These are phyloP conservation scores for Paramecium octaurelia DNA, from an alignment of 73 alveolate genomes.

Conservation along the genomic window DNA sequence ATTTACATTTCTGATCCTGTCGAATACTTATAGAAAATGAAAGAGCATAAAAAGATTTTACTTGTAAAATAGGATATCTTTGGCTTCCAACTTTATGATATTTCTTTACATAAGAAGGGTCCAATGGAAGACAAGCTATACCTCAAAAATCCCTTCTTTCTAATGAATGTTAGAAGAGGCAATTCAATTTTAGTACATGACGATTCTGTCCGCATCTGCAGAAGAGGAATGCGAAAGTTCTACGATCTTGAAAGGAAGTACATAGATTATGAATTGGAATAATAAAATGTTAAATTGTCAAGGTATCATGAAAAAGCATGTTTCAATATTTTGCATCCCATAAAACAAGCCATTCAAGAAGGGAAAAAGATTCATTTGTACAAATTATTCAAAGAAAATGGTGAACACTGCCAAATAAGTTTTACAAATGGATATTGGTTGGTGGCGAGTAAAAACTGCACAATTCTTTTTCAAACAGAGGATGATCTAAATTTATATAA, in stretches of 20 bases:
- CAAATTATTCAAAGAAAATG: constrained; percentile 93
- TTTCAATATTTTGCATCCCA: constrained; percentile 53
- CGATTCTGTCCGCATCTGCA: not conserved
- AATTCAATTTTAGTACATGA: not conserved
- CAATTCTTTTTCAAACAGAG: constrained; percentile 74
- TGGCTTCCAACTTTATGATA: constrained; percentile 25
- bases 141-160: constrained; percentile 27
- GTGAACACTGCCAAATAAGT: constrained; percentile 92
- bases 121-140: constrained; percentile 55
- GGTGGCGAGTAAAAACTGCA: constrained; percentile 87
- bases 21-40: not conserved
- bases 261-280: constrained; percentile 13
- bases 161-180: constrained; percentile 60
- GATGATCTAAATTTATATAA: constrained; percentile 58
- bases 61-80: not conserved
- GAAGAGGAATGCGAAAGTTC: constrained; percentile 79
- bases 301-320: constrained; percentile 23
- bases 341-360: constrained; percentile 54
- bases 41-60: not conserved
- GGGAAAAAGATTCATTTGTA: constrained; percentile 70
- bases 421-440: constrained; percentile 87
- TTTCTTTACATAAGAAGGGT: constrained; percentile 55
- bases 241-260: constrained; percentile 69
- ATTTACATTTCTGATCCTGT: not conserved
- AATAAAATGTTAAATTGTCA: constrained; percentile 15